phyloP scores from a whole-genome alignment of 2,329 filamentous ascomycete species.

The Didymella lethalis region DNA sequence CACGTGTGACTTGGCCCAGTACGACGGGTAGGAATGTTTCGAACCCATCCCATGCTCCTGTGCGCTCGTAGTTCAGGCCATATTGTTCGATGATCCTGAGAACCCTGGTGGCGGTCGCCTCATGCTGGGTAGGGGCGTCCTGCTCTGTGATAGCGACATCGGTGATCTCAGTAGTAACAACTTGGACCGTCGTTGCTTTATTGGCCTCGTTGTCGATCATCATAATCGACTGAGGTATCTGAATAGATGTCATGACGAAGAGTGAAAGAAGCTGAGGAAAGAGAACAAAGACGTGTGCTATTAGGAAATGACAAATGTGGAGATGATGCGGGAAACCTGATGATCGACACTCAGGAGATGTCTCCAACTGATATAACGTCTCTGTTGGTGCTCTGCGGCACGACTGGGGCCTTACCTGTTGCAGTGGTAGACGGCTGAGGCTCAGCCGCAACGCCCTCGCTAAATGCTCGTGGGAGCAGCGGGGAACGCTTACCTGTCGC shows the following conservation, averaged over 20 bases:
- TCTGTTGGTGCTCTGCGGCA: slow-evolving; percentile 10
- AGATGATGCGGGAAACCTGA: background rate
- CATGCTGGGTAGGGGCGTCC: background rate
- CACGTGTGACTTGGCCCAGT: slow-evolving; percentile 28
- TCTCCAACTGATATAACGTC: slow-evolving; percentile 5
- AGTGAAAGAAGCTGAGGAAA: background rate
- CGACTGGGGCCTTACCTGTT: slow-evolving; percentile 4
- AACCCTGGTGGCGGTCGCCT: slow-evolving; percentile 26
- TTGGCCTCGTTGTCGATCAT: background rate
- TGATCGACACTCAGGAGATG: background rate
- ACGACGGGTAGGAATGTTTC: slow-evolving; percentile 34
- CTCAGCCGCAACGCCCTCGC: slow-evolving; percentile 23
- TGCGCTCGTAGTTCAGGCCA: slow-evolving; percentile 36
- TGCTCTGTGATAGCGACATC: background rate
- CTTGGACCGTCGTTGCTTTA: background rate
- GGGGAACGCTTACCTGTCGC: slow-evolving; percentile 5
- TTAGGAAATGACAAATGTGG: background rate
- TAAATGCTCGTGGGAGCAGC: slow-evolving; percentile 1
- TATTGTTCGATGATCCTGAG: slow-evolving; percentile 35
- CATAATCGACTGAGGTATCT: slow-evolving; percentile 1
- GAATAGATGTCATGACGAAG: slow-evolving; percentile 6
- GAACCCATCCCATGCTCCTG: slow-evolving; percentile 36
- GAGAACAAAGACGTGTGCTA: background rate
- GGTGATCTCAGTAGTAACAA: slow-evolving; percentile 11
- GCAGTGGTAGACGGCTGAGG: slow-evolving; percentile 5